Evolutionary conservation across 768 basidiomycete genomes (phyloP).

Genomic region (Chiua virens): DNA sequence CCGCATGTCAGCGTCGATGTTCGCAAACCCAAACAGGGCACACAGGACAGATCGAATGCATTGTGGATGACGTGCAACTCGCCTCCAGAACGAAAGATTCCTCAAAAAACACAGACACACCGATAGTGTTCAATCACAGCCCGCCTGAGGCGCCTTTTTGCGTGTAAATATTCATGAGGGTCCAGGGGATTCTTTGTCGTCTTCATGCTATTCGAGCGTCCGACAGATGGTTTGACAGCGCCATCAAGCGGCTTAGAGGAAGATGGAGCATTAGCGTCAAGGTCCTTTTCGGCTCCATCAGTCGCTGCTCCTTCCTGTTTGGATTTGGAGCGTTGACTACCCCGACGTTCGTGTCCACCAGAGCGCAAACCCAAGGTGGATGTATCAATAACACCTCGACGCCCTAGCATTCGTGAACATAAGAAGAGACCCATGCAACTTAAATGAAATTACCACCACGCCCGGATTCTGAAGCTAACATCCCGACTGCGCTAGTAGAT

Average conservation of each 20-base stretch:
- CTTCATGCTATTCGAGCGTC: background rate
- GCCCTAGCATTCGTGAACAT: background rate
- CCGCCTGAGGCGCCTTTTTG: no score
- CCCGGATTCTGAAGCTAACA: conserved; percentile 18
- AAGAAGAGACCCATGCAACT: background rate
- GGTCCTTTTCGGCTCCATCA: background rate
- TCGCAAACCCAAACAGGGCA: background rate
- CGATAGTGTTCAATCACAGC: no score
- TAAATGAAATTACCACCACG: conserved; percentile 9
- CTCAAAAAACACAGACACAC: background rate
- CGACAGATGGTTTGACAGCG: background rate
- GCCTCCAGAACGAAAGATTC: background rate
- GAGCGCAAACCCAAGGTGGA: background rate
- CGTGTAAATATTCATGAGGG: conserved; percentile 38
- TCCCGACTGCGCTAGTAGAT: background rate
- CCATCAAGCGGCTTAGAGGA: background rate
- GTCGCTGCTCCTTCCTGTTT: background rate
- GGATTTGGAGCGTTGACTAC: background rate
- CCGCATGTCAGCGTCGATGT: conserved; percentile 7
- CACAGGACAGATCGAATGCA: background rate
- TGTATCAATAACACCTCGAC: background rate
- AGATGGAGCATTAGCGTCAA: background rate
- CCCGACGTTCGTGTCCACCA: background rate
- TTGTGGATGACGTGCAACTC: background rate
- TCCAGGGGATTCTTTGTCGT: conserved; percentile 36